phyloP scores from a whole-genome alignment of 352 stramenopile genomes.

The Phytopythium chamaehyphon region DNA sequence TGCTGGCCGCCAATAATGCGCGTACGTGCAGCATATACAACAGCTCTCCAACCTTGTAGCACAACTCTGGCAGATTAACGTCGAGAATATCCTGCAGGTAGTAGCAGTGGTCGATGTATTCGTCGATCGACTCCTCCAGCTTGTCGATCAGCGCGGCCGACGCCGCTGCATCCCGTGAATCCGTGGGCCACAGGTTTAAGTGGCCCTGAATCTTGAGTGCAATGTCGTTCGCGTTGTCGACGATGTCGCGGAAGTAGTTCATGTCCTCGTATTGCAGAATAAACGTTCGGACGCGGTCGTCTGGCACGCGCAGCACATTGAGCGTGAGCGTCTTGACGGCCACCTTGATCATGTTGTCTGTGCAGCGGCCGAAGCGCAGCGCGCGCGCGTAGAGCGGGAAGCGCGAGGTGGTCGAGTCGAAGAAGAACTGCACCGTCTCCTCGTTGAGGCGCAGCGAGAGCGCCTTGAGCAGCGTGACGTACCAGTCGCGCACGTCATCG shows the following conservation, averaged over 20 bases:
- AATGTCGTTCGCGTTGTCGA: conserved; percentile 70
- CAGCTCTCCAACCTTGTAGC: conserved; percentile 72
- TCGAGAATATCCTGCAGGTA: conserved; percentile 84
- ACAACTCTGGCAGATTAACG: conserved; percentile 78
- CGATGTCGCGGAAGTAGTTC: conserved; percentile 77
- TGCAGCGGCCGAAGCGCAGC: conserved; percentile 61
- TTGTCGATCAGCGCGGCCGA: conserved; percentile 48
- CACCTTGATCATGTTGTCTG: conserved; percentile 83
- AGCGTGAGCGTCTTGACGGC: conserved; percentile 86
- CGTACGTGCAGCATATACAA: conserved; percentile 72
- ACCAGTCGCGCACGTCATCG: conserved; percentile 89
- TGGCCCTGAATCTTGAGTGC: conserved; percentile 73
- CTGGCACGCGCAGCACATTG: conserved; percentile 76
- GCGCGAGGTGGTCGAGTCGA: conserved; percentile 43
- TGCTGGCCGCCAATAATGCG: conserved; percentile 57
- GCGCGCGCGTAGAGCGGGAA: conserved; percentile 80
- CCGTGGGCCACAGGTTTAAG: conserved; percentile 53
- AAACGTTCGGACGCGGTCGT: conserved; percentile 73
- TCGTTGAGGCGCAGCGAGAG: conserved; percentile 81
- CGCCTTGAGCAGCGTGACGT: conserved; percentile 86
- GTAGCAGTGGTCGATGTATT: conserved; percentile 83
- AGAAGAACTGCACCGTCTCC: conserved; percentile 90
- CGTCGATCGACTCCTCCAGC: conserved; percentile 74
- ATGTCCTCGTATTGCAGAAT: conserved; percentile 70
- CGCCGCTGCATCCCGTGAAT: conserved; percentile 5